phyloP scores from a whole-genome alignment of 1,284 basidiomycete genomes.

The Pisolithus thermaeus region DNA sequence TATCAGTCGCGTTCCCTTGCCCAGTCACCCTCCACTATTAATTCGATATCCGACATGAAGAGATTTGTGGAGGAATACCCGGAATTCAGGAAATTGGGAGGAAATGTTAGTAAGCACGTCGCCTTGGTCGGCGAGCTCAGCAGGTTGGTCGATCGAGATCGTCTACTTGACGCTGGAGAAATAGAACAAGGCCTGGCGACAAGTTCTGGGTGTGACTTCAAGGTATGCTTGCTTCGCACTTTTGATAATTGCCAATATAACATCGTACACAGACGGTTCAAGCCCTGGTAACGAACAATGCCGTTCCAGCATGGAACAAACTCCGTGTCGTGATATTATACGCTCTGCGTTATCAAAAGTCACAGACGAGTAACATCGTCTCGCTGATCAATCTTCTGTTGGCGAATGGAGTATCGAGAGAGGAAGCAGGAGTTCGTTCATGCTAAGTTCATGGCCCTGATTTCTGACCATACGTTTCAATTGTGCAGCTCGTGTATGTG shows the following conservation, averaged over 20 bases:
- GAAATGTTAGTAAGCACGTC: slow-evolving; percentile 98
- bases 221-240: slow-evolving; percentile 40
- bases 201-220: slow-evolving; percentile 85
- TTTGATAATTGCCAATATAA: neutral
- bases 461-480: slow-evolving; percentile 1
- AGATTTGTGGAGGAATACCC: slow-evolving; percentile 98
- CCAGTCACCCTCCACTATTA: slow-evolving; percentile 77
- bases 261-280: slow-evolving; percentile 61
- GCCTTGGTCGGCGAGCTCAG: slow-evolving; percentile 95
- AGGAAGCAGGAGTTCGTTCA: slow-evolving; percentile 66
- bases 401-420: slow-evolving; percentile 74
- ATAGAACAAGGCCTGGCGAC: slow-evolving; percentile 95
- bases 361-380: slow-evolving; percentile 79
- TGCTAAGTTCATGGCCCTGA: neutral
- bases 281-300: slow-evolving; percentile 62
- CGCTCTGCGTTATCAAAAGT: slow-evolving; percentile 92
- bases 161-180: slow-evolving; percentile 86
- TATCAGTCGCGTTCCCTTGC: slow-evolving; percentile 86
- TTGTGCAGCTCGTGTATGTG: slow-evolving; percentile 80
- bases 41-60: slow-evolving; percentile 97
- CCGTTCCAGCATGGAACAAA: slow-evolving; percentile 76
- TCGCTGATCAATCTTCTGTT: slow-evolving; percentile 80
- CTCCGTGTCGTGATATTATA: slow-evolving; percentile 92
- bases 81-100: slow-evolving; percentile 92
- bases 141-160: slow-evolving; percentile 81